Base-by-base conservation (phyloP, 2,329 filamentous ascomycete species). In the Harringtonia aguacate region DNA sequence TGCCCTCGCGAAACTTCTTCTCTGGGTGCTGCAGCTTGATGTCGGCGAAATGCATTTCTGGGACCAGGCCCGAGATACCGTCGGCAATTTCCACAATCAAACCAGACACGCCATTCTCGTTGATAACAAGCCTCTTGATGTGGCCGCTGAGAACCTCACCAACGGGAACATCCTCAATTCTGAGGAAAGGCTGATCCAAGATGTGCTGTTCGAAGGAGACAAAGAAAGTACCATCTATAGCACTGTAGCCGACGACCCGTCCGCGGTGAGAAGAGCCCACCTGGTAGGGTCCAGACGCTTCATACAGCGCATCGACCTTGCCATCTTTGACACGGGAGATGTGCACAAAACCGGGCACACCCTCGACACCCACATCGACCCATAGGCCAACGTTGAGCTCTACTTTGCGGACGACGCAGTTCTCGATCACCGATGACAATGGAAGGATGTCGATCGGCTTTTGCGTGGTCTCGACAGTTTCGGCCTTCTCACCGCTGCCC, bases 241-340 rank as follows among this genome's bases (percentile, higher is more conserved):
- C 70, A 59, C 87, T 97, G 65, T 92, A 97, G 9, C 87, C 84
- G 36, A 95, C 67, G 10, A 98, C 73, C 48, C 92, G 81, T 34
- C 84, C 87, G 41, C 80, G 77, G 62, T 98, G 92, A 15, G 74
- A 76, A 1, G 88, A 83, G 34, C 79, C 87, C 18, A 84, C 58
- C 61, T 87, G 85, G 67, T 81, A 95, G 3, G 82, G 73, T 0
- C 92, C 92, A 17, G 79, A 80, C 4, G 78, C 71, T 50, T 86
- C 78, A 14, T 86, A 85, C 6, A 98, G 69, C 2, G 77, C 77
- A 50, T 97, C 92, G 43, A 95, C 75, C 60, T 92, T 94, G 52
- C 83, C 82, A 59, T 98, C 90, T 47, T 90, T 84, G 48, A 98
- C 76, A 50, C 86, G 79, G 1, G 92, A 98, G 51, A 98, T 94